Base-by-base conservation (phyloP, 2,329 filamentous ascomycete species). In the Fonsecaea multimorphosa region DNA sequence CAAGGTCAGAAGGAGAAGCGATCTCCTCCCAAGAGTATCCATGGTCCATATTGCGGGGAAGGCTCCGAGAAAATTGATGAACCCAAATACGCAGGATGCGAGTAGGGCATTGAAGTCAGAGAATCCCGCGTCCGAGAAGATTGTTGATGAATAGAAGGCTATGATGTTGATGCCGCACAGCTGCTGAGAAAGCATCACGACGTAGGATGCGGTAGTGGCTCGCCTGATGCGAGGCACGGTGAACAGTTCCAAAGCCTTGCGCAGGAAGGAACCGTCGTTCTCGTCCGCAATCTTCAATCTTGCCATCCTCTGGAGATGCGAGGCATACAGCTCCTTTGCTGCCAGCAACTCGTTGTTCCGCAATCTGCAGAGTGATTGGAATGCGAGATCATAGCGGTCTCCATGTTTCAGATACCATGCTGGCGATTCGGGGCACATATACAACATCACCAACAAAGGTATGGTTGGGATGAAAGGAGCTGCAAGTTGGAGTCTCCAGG, bases 391-490 rank as follows among this genome's bases (percentile, higher is more conserved):
- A 61, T 81, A 76, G 29, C 79, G 78, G 52, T 77, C 73, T 60
- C 84, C 82, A 74, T 91, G 88, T 75, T 91, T 88, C 75, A 90
- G 85, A 61, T 83, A 85, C 87, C 87, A 91, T 60, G 87, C 82
- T 2, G 88, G 87, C 1, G 86, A 88, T 72, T 89, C 87, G 0
- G 87, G 87, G 68, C 86, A 89, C 69, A 88, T 82, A 69, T 80
- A 90, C 29, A 89, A 79, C 52, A 83, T 80, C 8, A 85, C 16
- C 9, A 88, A 74, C 3, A 91, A 78, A 7, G 87, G 87, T 1
- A 91, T 76, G 0, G 87, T 86, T 0, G 88, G 87, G 31, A 89
- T 84, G 58, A 89, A 86, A 2, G 89, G 87, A 1, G 86, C 88
- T 8, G 82, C 87, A 3, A 91, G 77, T 72, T 89, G 87, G 31